These are phyloP conservation scores for Euphorbia tirucalli DNA, from an alignment of 345 rosid genomes.

Conservation along the genomic window DNA sequence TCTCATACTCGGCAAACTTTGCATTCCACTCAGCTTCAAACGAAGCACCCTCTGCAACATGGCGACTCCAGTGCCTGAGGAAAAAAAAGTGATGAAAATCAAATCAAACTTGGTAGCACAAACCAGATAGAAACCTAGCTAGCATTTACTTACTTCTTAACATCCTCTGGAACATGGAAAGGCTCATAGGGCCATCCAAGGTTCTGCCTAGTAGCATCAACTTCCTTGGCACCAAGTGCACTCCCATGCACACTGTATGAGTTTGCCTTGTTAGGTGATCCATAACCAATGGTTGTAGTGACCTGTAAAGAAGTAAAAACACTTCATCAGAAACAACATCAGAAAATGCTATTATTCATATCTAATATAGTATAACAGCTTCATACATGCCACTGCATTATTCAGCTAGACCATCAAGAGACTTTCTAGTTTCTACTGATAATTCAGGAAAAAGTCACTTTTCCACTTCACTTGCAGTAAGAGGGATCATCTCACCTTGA, in stretches of 20 bases:
- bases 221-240: conserved; percentile 98
- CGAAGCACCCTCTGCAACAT: conserved; percentile 58
- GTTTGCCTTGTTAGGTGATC: conserved; percentile 97
- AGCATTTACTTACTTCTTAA: conserved; percentile 55
- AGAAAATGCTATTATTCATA: not conserved
- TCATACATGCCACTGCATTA: not conserved
- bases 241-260: conserved; percentile 94
- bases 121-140: conserved; percentile 8
- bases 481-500: conserved; percentile 48
- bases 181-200: conserved; percentile 95
- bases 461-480: not conserved
- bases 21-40: conserved; percentile 90
- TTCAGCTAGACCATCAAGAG: not conserved
- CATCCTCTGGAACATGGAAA: conserved; percentile 94
- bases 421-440: not conserved
- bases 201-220: conserved; percentile 96
- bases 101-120: not conserved
- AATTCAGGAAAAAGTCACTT: not conserved
- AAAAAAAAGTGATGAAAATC: conserved; percentile 14
- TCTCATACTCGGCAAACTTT: conserved; percentile 77
- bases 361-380: not conserved
- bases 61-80: conserved; percentile 96
- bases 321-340: conserved; percentile 3
- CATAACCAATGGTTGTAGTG: conserved; percentile 93
- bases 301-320: conserved; percentile 38